These are phyloP conservation scores for Schizosaccharomyces versatilis DNA, from an alignment of 1,139 yeast species.

Conservation along the genomic window DNA sequence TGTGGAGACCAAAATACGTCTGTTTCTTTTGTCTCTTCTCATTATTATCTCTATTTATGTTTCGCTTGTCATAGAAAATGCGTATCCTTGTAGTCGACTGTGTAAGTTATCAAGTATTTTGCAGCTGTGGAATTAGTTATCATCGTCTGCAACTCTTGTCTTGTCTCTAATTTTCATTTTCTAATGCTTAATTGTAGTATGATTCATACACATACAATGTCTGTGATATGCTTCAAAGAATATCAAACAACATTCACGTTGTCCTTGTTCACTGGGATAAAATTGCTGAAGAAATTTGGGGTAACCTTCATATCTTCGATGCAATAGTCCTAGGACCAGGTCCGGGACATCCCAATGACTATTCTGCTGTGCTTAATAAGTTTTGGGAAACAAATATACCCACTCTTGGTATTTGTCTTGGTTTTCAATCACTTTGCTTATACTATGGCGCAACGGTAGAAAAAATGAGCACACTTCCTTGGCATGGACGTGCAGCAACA, in stretches of 20 bases:
- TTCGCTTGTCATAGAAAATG: too few relatives aligned
- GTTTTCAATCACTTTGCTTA: conserved; percentile 64
- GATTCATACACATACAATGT: conserved; percentile 85
- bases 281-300: conserved; percentile 31
- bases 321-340: conserved; percentile 89
- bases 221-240: conserved; percentile 34
- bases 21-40: too few relatives aligned
- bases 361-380: conserved; percentile 55
- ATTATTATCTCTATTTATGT: too few relatives aligned
- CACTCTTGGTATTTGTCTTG: conserved; percentile 75
- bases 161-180: background rate
- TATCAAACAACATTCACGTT: conserved; percentile 33
- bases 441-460: conserved; percentile 38
- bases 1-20: too few relatives aligned
- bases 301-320: conserved; percentile 38
- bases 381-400: conserved; percentile 35
- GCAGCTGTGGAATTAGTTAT: background rate
- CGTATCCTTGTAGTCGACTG: background rate
- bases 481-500: conserved; percentile 67
- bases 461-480: conserved; percentile 30
- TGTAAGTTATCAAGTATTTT: background rate
- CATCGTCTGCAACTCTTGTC: background rate
- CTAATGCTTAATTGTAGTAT: too few relatives aligned
- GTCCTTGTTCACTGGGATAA: conserved; percentile 18
- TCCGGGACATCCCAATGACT: conserved; percentile 70